Conservation (phyloP, 208 protist species). For the Angomonas ambiguus region DNA sequence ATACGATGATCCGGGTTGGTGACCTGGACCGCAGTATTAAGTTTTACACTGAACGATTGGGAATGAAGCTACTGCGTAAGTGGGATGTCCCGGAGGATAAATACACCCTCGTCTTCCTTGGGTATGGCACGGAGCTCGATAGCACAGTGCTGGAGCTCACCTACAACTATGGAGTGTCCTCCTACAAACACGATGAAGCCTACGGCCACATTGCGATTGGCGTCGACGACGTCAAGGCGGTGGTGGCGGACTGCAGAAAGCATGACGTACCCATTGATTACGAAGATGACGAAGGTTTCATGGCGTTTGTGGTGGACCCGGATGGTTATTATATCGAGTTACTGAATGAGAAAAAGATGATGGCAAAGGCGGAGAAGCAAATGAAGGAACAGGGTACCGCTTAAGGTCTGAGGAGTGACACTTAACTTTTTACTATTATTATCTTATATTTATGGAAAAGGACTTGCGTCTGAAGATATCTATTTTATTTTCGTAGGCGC, state of each 20-base stretch:
- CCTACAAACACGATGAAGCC: slow-evolving; percentile 64
- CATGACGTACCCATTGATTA: slow-evolving; percentile 65
- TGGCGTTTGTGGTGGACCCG: slow-evolving; percentile 82
- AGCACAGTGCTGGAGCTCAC: slow-evolving; percentile 79
- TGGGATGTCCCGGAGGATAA: slow-evolving; percentile 74
- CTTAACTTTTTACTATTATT: not conserved
- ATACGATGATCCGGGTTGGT: slow-evolving; percentile 87
- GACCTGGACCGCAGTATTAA: slow-evolving; percentile 76
- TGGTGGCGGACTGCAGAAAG: slow-evolving; percentile 36
- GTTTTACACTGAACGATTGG: slow-evolving; percentile 76
- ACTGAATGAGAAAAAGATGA: slow-evolving; percentile 74
- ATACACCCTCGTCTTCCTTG: slow-evolving; percentile 81
- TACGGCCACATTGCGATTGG: slow-evolving; percentile 86
- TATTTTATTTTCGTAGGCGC: too few relatives aligned
- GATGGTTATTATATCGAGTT: slow-evolving; percentile 86
- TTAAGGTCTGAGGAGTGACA: not conserved
- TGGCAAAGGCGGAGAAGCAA: slow-evolving; percentile 38
- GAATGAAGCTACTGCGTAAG: slow-evolving; percentile 74
- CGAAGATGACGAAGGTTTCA: slow-evolving; percentile 68
- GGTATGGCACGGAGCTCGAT: slow-evolving; percentile 62
- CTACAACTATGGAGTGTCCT: slow-evolving; percentile 77
- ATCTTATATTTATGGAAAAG: slow-evolving; percentile 6
- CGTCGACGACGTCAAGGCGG: slow-evolving; percentile 61
- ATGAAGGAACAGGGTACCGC: slow-evolving; percentile 76
- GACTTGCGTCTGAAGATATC: too few relatives aligned